Evolutionary conservation across 1,284 basidiomycete species (phyloP).

Genomic region (Crepidotus sp.): DNA sequence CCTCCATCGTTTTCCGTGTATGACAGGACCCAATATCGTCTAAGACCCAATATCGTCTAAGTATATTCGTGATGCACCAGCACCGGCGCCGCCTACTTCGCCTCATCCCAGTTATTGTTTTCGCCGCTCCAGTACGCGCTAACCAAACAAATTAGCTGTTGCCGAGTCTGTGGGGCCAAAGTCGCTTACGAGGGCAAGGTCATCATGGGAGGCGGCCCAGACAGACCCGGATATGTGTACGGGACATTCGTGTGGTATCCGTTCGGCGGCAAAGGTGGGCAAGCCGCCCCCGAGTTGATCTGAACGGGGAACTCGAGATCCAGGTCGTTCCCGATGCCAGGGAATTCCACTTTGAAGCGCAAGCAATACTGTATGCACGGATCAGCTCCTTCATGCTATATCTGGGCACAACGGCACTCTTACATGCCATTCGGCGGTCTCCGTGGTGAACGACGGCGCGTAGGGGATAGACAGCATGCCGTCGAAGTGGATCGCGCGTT

Average conservation of each 20-base stretch:
- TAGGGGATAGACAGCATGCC: conserved; percentile 7
- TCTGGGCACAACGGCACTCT: background rate
- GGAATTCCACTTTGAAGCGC: conserved; percentile 2
- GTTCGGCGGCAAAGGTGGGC: conserved; percentile 1
- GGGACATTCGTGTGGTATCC: background rate
- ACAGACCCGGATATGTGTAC: conserved; percentile 3
- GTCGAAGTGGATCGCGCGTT: conserved; percentile 9
- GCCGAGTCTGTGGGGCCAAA: too few relatives aligned
- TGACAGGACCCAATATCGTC: too few relatives aligned
- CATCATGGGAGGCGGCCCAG: conserved; percentile 10
- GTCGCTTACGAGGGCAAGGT: conserved; percentile 7
- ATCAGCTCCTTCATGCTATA: too few relatives aligned
- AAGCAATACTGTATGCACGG: conserved; percentile 6
- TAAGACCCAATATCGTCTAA: too few relatives aligned
- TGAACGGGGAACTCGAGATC: conserved; percentile 13
- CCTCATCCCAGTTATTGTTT: conserved; percentile 14
- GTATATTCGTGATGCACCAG: too few relatives aligned
- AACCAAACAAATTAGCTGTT: background rate
- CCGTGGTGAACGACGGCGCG: conserved; percentile 5
- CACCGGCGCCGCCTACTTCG: background rate
- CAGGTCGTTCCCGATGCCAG: conserved; percentile 16
- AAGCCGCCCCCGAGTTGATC: conserved; percentile 8
- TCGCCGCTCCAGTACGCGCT: conserved; percentile 13
- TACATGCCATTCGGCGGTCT: conserved; percentile 13
- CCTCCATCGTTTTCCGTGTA: background rate